Percentiles rank a stretch among this genome's conserved stretches.
Evolutionary conservation across 2,329 filamentous ascomycete species (phyloP).

Genomic region (Trichoderma sp.): DNA sequence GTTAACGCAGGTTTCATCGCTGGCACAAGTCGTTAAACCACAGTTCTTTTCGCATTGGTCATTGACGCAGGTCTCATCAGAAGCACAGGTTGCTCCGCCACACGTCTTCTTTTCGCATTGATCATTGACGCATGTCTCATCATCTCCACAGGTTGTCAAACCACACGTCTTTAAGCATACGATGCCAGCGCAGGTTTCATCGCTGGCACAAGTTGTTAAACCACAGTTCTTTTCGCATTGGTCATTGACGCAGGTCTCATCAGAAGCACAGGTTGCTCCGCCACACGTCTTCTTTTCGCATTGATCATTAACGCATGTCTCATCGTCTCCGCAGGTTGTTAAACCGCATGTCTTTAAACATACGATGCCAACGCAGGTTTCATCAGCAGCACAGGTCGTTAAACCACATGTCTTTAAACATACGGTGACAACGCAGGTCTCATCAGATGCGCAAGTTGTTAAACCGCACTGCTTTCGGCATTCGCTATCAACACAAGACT

Average conservation of each 20-base stretch:
- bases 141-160: background rate
- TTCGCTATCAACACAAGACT: background rate
- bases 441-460: background rate
- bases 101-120: background rate
- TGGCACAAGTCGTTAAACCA: background rate
- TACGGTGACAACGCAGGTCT: background rate
- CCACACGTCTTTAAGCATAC: background rate
- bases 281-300: background rate
- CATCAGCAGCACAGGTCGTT: background rate
- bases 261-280: too few relatives aligned
- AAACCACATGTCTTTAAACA: background rate
- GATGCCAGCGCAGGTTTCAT: background rate
- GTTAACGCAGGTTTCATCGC: background rate
- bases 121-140: background rate
- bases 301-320: background rate
- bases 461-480: background rate
- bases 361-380: background rate
- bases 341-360: background rate
- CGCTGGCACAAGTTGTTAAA: background rate
- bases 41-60: too few relatives aligned
- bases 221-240: too few relatives aligned
- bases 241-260: too few relatives aligned
- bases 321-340: background rate
- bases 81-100: too few relatives aligned
- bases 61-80: too few relatives aligned